phyloP scores from a whole-genome alignment of 1,284 basidiomycete species.

The Microstroma glucosiphilum region DNA sequence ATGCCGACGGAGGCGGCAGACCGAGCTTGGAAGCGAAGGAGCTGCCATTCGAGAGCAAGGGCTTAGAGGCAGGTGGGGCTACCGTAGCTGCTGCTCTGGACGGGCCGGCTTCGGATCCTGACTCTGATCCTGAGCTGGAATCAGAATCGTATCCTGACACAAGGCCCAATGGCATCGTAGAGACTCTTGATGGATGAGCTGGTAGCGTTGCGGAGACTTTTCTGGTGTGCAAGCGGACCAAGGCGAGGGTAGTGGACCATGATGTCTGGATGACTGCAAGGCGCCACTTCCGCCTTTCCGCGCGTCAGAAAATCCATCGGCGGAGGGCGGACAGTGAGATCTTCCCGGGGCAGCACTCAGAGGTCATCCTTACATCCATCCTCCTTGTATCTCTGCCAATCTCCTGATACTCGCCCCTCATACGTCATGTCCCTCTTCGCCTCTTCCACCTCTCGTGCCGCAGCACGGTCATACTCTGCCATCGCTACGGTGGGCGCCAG shows the following conservation, averaged over 20 bases:
- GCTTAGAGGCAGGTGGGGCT: background rate
- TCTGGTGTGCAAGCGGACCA: no score
- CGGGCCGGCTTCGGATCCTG: background rate
- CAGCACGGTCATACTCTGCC: background rate
- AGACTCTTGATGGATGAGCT: background rate
- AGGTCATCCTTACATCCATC: no score
- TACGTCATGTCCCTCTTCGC: background rate
- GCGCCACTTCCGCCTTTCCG: no score
- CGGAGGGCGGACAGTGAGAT: no score
- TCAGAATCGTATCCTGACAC: constrained; percentile 17
- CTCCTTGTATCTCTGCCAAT: no score
- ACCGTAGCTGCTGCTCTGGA: background rate
- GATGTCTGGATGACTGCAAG: no score
- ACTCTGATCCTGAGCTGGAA: constrained; percentile 6
- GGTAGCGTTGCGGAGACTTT: no score
- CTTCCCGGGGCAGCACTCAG: no score
- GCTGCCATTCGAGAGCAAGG: no score
- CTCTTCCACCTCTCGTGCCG: background rate
- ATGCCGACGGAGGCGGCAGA: constrained; percentile 3
- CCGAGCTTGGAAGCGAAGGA: constrained; percentile 5
- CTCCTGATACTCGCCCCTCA: background rate
- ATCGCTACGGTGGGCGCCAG: background rate
- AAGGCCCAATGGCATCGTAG: background rate
- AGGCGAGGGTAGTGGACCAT: no score
- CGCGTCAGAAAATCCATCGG: no score